Evolutionary conservation across 73 alveolate genomes (phyloP), one percentile per base, ranked within the genome.

Genomic region (Paramecium pentaurelia): DNA sequence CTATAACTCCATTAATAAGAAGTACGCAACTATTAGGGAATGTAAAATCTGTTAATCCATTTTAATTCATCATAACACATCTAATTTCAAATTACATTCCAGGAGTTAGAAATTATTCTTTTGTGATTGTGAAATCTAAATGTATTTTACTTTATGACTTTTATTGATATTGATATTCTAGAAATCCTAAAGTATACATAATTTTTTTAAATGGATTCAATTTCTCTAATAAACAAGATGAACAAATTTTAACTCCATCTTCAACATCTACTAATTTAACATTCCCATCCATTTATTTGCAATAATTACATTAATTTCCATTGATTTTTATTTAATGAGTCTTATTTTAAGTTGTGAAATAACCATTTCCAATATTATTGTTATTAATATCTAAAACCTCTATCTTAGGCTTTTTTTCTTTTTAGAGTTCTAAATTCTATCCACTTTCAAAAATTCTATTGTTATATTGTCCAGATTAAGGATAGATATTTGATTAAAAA

Each of bases 11-110:
- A 47, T 80, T 80, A 10, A 80, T 80, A 3, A 11, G n/a, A 11
- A 80, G 7, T 1, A n/a, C 20, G 16, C 91, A 80, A 44, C 34
- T 20, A 45, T 80, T 45, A 27, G 91, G 91, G 27, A 80, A 80
- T 3, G 91, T 80, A 8, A 80, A 40, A 45, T 80, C 91, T 25
- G 71, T n/a, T 49, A 80, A 45, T 42, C 91, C 91, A 22, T 80
- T 45, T 49, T 80, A 8, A 45, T 42, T 80, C 54, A 80, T 11
- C 75, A 22, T 27, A 22, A 80, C 91, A 45, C 91, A 80, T 27
- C 91, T 40, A 18, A 80, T 45, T 27, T 80, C 91, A 0, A 80
- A 9, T 49, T 80, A 64, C 30, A 64, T 14, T 2, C 51, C 42
- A 12, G 84, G 87, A 12, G 3, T 6, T 3, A 73, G 22, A 16